Conservation (phyloP, 192 early-diverging fungal species). For the Backusella mclennaniae region DNA sequence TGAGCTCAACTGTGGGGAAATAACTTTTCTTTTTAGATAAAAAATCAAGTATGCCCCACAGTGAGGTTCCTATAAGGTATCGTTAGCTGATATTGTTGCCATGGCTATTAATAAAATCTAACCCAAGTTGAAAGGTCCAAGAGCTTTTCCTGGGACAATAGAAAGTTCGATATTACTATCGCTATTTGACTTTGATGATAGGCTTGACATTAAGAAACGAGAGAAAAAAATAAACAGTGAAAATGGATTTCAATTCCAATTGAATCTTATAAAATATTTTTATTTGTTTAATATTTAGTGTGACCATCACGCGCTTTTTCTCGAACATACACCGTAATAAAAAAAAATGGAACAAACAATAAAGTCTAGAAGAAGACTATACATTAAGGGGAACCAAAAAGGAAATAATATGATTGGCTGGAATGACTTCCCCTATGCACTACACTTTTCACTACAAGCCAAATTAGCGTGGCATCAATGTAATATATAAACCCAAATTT, state of each 20-base stretch:
- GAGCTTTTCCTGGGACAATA: slow-evolving; percentile 49
- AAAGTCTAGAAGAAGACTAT: too few species aligned
- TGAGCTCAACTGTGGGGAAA: slow-evolving; percentile 60
- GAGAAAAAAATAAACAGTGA: not conserved
- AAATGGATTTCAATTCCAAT: not conserved
- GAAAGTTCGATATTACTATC: slow-evolving; percentile 38
- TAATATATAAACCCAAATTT: too few species aligned
- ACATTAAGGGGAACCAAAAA: too few species aligned
- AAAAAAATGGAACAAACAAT: too few species aligned
- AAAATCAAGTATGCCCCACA: slow-evolving; percentile 57
- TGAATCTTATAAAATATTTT: not conserved
- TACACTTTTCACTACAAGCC: too few species aligned
- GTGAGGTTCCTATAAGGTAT: slow-evolving; percentile 44
- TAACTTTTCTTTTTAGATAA: slow-evolving; percentile 46
- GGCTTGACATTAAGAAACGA: not conserved
- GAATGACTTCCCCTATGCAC: too few species aligned
- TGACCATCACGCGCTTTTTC: not conserved
- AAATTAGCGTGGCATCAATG: too few species aligned
- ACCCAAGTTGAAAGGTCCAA: slow-evolving; percentile 46
- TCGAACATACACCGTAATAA: not conserved
- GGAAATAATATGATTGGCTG: too few species aligned
- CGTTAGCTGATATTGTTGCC: not conserved
- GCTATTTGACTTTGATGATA: not conserved
- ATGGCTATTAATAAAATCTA: not conserved
- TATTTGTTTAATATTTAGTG: too few species aligned